These are phyloP conservation scores for Escovopsis sp. DNA, from an alignment of 2,329 filamentous ascomycete genomes.

Conservation along the genomic window DNA sequence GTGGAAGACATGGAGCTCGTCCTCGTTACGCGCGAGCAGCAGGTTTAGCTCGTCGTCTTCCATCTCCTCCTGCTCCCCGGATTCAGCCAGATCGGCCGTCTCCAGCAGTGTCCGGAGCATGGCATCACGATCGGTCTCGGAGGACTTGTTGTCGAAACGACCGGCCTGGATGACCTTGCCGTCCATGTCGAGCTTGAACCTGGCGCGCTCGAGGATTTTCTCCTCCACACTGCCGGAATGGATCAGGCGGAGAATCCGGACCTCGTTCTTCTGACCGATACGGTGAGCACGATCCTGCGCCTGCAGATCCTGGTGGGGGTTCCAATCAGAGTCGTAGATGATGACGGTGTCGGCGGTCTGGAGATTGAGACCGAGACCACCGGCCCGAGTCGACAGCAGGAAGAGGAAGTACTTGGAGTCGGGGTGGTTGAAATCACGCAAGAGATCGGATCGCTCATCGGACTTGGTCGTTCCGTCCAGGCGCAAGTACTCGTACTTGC, in stretches of 20 bases:
- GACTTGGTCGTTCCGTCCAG: slow-evolving; percentile 95
- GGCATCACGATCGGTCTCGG: slow-evolving; percentile 93
- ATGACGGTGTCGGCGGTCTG: slow-evolving; percentile 98
- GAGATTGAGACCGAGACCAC: slow-evolving; percentile 91
- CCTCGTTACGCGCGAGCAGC: slow-evolving; percentile 78
- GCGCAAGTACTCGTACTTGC: slow-evolving; percentile 73
- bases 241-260: slow-evolving; percentile 88
- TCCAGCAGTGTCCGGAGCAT: slow-evolving; percentile 90
- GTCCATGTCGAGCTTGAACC: slow-evolving; percentile 98
- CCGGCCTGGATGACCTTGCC: slow-evolving; percentile 98
- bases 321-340: slow-evolving; percentile 99
- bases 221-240: slow-evolving; percentile 96
- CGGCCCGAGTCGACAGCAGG: slow-evolving; percentile 92
- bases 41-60: slow-evolving; percentile 95
- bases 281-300: slow-evolving; percentile 99
- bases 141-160: slow-evolving; percentile 99
- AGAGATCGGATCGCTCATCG: slow-evolving; percentile 83
- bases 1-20: slow-evolving; percentile 66
- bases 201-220: slow-evolving; percentile 91
- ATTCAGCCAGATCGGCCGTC: slow-evolving; percentile 55
- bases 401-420: slow-evolving; percentile 94
- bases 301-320: slow-evolving; percentile 97
- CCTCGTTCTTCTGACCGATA: slow-evolving; percentile 99
- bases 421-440: slow-evolving; percentile 80
- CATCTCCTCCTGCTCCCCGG: slow-evolving; percentile 82